Evolutionary conservation across 2,329 filamentous ascomycete species (phyloP), one percentile per base, ranked within the genome.

Genomic region (Exophiala bonariae): DNA sequence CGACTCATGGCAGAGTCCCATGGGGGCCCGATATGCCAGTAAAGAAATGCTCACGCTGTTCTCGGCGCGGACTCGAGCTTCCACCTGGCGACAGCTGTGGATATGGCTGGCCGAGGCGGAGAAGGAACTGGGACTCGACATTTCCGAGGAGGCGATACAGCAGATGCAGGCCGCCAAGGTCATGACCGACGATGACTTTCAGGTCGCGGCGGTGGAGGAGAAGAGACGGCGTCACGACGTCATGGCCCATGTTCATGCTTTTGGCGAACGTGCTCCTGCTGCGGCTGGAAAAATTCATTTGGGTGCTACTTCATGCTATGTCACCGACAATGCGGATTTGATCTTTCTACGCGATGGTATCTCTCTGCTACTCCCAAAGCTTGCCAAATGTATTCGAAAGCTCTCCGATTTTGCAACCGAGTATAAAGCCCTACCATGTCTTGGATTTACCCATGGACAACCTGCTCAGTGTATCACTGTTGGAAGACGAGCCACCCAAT

Each of bases 1-100:
- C 65, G 79, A 82, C 62, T 70, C 70, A 45, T 82, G 85, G 65
- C 78, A 85, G 71, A 89, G 86, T 34, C 80, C 85, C 26, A 73
- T 90, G 59, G 83, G 80, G 57, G 78, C 77, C 59, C 81, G 89
- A 60, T 93, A 93, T 74, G 83, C 83, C 69, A 86, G 79, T 58
- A 64, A 67, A 58, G 86, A 87, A 70, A 91, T 93, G 86, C 79
- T 84, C 60, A 77, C 79, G 56, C 81, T 96, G 52, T 96, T 96
- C 76, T 85, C 83, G 59, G 81, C 85, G 49, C 81, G 89, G 34
- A 85, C 82, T 44, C 79, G 89, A 22, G 82, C 84, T 66, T 84
- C 81, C 33, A 89, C 83, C 45, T 95, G 89, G 89, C 82, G 90
- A 55, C 79, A 87, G 65, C 81, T 96, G 14, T 96, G 91, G 91